Conservation (phyloP, 495 filamentous ascomycete species). For the Durotheca rogersii region DNA sequence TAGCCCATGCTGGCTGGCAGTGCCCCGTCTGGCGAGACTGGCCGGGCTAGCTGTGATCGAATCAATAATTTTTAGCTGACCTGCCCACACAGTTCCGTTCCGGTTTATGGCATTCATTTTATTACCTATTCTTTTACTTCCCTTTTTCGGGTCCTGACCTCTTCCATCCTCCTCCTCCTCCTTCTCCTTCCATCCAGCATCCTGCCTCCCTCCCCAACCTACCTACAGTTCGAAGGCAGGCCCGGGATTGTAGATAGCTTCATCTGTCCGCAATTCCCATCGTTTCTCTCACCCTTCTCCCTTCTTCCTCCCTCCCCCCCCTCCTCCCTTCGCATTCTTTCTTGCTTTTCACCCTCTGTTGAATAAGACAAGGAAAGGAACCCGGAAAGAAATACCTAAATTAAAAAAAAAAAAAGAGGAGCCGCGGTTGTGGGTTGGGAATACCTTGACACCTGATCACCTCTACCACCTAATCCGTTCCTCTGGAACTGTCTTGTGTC, state of each 20-base stretch:
- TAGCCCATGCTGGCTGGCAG: no score
- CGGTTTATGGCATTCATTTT: no score
- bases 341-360: conserved; percentile 24
- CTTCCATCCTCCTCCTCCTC: conserved; percentile 1
- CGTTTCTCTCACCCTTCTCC: conserved; percentile 3
- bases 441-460: not conserved
- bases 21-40: no score
- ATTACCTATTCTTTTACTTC: conserved; percentile 7
- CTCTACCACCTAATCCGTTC: conserved; percentile 4
- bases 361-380: conserved; percentile 29
- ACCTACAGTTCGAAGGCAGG: conserved; percentile 31
- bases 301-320: conserved; percentile 22
- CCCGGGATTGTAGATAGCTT: conserved; percentile 32
- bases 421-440: conserved; percentile 23
- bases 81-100: no score
- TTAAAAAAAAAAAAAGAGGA: conserved; percentile 8
- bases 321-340: conserved; percentile 20
- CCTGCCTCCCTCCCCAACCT: conserved; percentile 7
- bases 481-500: not conserved
- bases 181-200: conserved; percentile 10
- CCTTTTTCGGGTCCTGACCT: conserved; percentile 22
- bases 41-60: no score
- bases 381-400: no score
- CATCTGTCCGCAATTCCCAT: conserved; percentile 20
- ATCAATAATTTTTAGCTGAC: no score